Conservation (phyloP, 2,329 filamentous ascomycete genomes). For the Pyricularia grisea region DNA sequence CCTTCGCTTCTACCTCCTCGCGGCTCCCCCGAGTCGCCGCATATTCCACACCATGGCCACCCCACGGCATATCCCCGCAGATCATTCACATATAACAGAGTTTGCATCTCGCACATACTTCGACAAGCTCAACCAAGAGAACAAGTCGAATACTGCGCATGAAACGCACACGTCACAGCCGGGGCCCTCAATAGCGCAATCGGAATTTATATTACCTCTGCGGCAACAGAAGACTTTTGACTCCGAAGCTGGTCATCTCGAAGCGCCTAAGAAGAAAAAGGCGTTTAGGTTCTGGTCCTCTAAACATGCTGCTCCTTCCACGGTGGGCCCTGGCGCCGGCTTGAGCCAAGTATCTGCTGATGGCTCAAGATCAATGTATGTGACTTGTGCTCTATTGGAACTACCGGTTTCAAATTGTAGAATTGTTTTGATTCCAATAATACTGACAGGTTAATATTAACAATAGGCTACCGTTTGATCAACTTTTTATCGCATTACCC, state of each 20-base stretch:
- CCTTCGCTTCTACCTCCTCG: not conserved
- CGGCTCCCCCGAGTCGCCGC: not conserved
- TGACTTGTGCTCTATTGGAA: not conserved
- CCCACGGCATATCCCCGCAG: slow-evolving; percentile 35
- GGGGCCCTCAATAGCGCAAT: slow-evolving; percentile 13
- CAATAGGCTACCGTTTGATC: slow-evolving; percentile 36
- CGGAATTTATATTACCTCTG: slow-evolving; percentile 41
- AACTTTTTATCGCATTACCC: slow-evolving; percentile 48
- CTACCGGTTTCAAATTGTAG: too few relatives aligned
- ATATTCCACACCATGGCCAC: slow-evolving; percentile 9
- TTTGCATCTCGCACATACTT: slow-evolving; percentile 59
- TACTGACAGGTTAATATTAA: not conserved
- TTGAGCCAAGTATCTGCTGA: not conserved
- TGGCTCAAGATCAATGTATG: not conserved
- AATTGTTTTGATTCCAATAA: not conserved
- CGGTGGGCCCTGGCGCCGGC: not conserved
- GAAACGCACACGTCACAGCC: slow-evolving; percentile 14
- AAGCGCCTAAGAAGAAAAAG: slow-evolving; percentile 29
- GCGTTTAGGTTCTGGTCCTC: slow-evolving; percentile 11
- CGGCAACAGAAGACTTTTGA: slow-evolving; percentile 27
- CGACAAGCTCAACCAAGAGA: slow-evolving; percentile 47
- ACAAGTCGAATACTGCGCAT: slow-evolving; percentile 27
- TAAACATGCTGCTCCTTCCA: slow-evolving; percentile 1
- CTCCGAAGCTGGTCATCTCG: slow-evolving; percentile 15
- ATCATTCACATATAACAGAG: slow-evolving; percentile 54